Base-by-base conservation (phyloP, 2,329 filamentous ascomycete genomes). In the Pseudophaeomoniella oleicola region DNA sequence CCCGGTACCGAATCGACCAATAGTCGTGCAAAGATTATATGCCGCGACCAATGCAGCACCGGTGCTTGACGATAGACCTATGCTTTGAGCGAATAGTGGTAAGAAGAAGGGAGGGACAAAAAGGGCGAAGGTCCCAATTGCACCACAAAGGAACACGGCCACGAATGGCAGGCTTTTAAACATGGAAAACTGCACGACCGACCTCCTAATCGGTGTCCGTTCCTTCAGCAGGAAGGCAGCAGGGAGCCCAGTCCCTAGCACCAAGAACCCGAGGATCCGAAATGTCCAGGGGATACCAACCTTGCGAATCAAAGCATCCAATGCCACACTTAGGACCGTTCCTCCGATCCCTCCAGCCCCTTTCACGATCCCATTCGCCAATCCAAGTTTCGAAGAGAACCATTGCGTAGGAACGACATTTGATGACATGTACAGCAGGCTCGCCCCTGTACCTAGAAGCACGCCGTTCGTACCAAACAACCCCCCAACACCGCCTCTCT, bases 91-190 rank as follows among this genome's bases (percentile, higher is more conserved):
- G 44, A 73, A 75, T 0, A 75, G 55, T 0, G 72, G 72, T 1
- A 77, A 53, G 47, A 76, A 77, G 54, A 74, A 78, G 0, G 72
- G 69, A 0, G 72, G 71, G 0, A 76, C 71, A 39, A 75, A 66
- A 12, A 77, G 61, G 0, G 72, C 67, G 42, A 78, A 78, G 2
- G 69, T 75, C 1, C 62, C 72, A 6, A 77, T 59, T 0, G 63
- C 67, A 1, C 69, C 67, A 3, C 64, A 63, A 3, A 69, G 45
- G 46, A 76, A 75, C 16, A 78, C 50, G 2, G 67, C 50, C 4
- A 58, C 44, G 49, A 76, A 77, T 9, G 59, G 62, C 15, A 62
- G 38, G 37, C 71, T 60, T 19, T 62, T 62, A 49, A 76, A 72
- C 2, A 75, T 54, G 19, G 54, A 53, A 64, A 68, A 71, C 40